phyloP scores from a whole-genome alignment of 2,329 filamentous ascomycete species.

The Reticulascus tulasneorum region DNA sequence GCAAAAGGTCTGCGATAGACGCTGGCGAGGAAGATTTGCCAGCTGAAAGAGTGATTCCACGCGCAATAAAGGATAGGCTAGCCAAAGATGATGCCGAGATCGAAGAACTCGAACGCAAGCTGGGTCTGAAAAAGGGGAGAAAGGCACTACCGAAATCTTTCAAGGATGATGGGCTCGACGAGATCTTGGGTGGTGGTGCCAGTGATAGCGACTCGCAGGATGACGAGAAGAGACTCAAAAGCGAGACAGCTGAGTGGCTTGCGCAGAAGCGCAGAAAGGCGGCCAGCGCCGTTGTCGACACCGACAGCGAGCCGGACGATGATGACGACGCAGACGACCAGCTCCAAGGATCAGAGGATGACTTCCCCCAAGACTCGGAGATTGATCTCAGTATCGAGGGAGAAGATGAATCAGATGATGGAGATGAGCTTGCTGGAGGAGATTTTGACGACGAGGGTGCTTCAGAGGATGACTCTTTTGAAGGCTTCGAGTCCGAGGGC shows the following conservation, averaged over 20 bases:
- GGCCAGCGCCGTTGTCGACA: background rate
- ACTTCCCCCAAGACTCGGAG: slow-evolving; percentile 18
- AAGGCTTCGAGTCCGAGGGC: slow-evolving; percentile 33
- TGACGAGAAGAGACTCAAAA: slow-evolving; percentile 51
- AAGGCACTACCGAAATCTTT: slow-evolving; percentile 71
- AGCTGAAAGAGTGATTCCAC: background rate
- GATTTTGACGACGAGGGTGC: slow-evolving; percentile 30
- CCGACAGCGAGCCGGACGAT: slow-evolving; percentile 3
- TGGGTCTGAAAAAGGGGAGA: slow-evolving; percentile 74
- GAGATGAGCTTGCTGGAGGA: slow-evolving; percentile 21
- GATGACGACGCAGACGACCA: slow-evolving; percentile 11
- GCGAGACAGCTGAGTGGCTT: slow-evolving; percentile 57
- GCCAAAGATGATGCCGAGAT: slow-evolving; percentile 87
- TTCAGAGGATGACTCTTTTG: too few relatives aligned
- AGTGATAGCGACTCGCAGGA: slow-evolving; percentile 28
- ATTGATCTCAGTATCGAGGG: slow-evolving; percentile 23
- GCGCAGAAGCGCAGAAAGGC: slow-evolving; percentile 53
- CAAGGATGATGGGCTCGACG: slow-evolving; percentile 77
- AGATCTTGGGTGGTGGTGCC: slow-evolving; percentile 67
- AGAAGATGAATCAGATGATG: slow-evolving; percentile 21
- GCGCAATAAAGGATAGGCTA: slow-evolving; percentile 56
- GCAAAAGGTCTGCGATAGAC: slow-evolving; percentile 7
- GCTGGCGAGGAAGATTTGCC: slow-evolving; percentile 18
- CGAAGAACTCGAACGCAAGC: slow-evolving; percentile 76
- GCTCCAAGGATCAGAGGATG: slow-evolving; percentile 21